Base-by-base conservation (phyloP, 345 rosid genomes). In the Ricinus communis region DNA sequence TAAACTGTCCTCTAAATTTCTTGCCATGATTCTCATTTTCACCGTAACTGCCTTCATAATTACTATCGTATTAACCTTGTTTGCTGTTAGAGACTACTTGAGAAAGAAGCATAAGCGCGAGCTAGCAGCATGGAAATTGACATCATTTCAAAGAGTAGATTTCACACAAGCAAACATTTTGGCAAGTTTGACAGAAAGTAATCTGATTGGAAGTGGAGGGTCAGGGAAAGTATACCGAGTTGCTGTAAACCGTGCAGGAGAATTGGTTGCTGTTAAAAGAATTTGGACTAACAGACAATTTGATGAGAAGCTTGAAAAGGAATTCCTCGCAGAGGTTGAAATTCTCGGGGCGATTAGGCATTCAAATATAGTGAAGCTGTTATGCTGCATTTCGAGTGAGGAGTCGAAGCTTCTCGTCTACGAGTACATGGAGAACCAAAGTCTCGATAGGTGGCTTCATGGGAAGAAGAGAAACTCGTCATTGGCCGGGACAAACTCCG, bases 381-480 rank as follows among this genome's bases (percentile, higher is more conserved):
- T 86, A 79, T 95, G 99, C 78, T 95, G 97, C 71, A 85, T 95
- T 62, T 90, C 97, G 3, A 82, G 91, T 53, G 96, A 86, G 57
- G 87, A 85, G 60, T 92, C 97, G 0, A 92, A 89, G 85, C 92
- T 95, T 75, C 88, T 95, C 0, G 99, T 95, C 33, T 95, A 95
- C 4, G 97, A 95, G 82, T 95, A 90, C 76, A 75, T 92, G 79
- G 93, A 92, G 86, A 95, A 95, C 53, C 85, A 83, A 1, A 95
- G 97, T 61, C 82, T 95, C 2, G 99, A 95, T 71, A 74, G 80
- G 41, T 95, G 99, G 99, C 92, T 90, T 74, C 97, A 90, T 25
- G 81, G 79, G 65, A 88, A 79, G 76, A 81, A 72, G 56, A 85
- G 88, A 71, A 70, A 65, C 46, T 50, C 70, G 1, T 21, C 62